These are phyloP conservation scores for Claviceps citrina DNA, from an alignment of 2,329 filamentous ascomycete species.

Conservation along the genomic window DNA sequence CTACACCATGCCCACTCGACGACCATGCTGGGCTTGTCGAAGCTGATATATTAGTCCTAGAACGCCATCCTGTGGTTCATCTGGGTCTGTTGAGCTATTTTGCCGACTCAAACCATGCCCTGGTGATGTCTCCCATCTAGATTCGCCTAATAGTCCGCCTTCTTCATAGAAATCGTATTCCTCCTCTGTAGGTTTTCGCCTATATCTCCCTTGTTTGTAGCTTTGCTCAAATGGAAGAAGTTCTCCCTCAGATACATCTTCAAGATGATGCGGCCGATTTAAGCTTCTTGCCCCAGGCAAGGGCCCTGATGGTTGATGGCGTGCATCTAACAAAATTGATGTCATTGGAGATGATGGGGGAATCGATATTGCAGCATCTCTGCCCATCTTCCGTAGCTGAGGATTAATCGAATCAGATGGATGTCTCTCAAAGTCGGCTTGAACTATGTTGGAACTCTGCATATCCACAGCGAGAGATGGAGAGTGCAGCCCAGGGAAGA, in stretches of 20 bases:
- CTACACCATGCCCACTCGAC: conserved; percentile 26
- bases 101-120: conserved; percentile 35
- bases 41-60: conserved; percentile 44
- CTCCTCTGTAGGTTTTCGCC: conserved; percentile 29
- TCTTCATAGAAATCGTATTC: conserved; percentile 38
- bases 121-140: conserved; percentile 43
- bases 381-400: neutral
- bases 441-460: conserved; percentile 31
- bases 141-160: conserved; percentile 38
- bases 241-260: conserved; percentile 31
- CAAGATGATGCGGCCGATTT: conserved; percentile 30
- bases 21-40: conserved; percentile 39
- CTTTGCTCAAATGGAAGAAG: conserved; percentile 41
- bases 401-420: conserved; percentile 13
- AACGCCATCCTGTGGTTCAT: conserved; percentile 37
- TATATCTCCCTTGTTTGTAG: conserved; percentile 29
- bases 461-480: conserved; percentile 42
- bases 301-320: conserved; percentile 50
- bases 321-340: conserved; percentile 59
- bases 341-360: conserved; percentile 50
- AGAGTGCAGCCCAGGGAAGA: conserved; percentile 56
- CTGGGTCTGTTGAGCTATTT: conserved; percentile 30
- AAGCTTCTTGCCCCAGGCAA: conserved; percentile 29
- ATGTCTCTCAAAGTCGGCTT: conserved; percentile 28
- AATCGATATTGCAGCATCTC: conserved; percentile 22